Conservation (phyloP, 2,329 filamentous ascomycete genomes). For the Didymella pinodella region DNA sequence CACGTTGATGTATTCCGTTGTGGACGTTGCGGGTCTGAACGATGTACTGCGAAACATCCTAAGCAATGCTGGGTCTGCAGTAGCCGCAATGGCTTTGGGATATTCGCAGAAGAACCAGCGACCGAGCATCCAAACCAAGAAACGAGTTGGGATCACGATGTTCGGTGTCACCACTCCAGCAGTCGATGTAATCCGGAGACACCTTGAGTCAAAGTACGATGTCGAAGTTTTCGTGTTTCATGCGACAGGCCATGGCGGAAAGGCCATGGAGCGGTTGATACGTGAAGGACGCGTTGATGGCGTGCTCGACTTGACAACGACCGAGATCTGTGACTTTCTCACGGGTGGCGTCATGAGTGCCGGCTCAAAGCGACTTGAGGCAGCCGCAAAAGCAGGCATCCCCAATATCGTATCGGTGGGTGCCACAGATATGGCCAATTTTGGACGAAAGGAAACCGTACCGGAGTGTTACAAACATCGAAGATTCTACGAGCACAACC, state of each 20-base stretch:
- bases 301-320: slow-evolving; percentile 75
- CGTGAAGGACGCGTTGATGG: slow-evolving; percentile 67
- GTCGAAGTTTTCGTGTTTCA: slow-evolving; percentile 73
- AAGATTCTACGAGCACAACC: slow-evolving; percentile 70
- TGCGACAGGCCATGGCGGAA: slow-evolving; percentile 72
- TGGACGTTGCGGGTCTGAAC: slow-evolving; percentile 74
- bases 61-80: slow-evolving; percentile 68
- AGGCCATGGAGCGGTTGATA: slow-evolving; percentile 72
- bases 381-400: slow-evolving; percentile 64
- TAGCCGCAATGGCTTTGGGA: slow-evolving; percentile 64
- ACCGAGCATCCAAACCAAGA: background rate
- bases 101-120: slow-evolving; percentile 46
- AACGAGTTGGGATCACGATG: slow-evolving; percentile 71
- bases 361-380: slow-evolving; percentile 63
- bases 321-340: slow-evolving; percentile 69
- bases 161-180: slow-evolving; percentile 76
- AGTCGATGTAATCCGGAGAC: slow-evolving; percentile 62
- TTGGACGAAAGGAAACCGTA: slow-evolving; percentile 64
- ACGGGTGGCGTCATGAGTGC: slow-evolving; percentile 70
- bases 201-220: slow-evolving; percentile 51
- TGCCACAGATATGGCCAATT: slow-evolving; percentile 64
- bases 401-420: slow-evolving; percentile 63
- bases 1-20: slow-evolving; percentile 74
- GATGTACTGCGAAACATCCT: slow-evolving; percentile 65
- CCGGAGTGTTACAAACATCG: slow-evolving; percentile 63